Percentiles rank a stretch among this genome's conserved stretches.
These are phyloP conservation scores for Ogataea haglerorum DNA, from an alignment of 805 yeast genomes.

Conservation along the genomic window DNA sequence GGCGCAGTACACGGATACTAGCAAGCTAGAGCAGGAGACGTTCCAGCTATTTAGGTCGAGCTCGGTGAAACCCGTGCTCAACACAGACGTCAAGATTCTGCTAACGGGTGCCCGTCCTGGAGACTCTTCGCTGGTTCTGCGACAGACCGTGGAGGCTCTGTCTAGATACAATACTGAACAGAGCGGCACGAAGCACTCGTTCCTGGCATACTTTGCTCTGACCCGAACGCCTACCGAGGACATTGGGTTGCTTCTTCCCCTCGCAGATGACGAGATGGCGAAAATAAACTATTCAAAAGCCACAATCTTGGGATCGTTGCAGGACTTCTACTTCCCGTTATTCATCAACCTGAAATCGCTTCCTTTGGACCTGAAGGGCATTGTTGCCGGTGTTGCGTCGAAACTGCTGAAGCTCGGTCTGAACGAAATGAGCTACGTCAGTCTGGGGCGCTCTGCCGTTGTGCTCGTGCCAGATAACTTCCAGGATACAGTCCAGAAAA, in stretches of 20 bases:
- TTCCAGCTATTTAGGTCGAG: constrained; percentile 36
- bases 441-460: constrained; percentile 58
- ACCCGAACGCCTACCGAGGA: constrained; percentile 52
- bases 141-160: constrained; percentile 40
- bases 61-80: constrained; percentile 43
- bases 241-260: constrained; percentile 46
- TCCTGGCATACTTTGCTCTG: constrained; percentile 47
- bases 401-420: constrained; percentile 35
- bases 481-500: constrained; percentile 14
- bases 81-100: constrained; percentile 38
- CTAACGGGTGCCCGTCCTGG: constrained; percentile 59
- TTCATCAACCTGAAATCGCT: constrained; percentile 49
- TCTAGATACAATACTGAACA: constrained; percentile 19
- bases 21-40: constrained; percentile 32
- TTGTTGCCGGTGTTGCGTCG: constrained; percentile 62
- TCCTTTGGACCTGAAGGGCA: constrained; percentile 61
- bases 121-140: constrained; percentile 39
- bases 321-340: constrained; percentile 56
- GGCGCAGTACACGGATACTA: neutral
- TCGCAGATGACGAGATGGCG: constrained; percentile 34
- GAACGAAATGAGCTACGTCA: constrained; percentile 54
- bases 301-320: constrained; percentile 52
- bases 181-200: constrained; percentile 13
- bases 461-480: constrained; percentile 55
- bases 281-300: constrained; percentile 38